Conservation (phyloP, 805 yeast species). For the Maudiozyma barnettii region DNA sequence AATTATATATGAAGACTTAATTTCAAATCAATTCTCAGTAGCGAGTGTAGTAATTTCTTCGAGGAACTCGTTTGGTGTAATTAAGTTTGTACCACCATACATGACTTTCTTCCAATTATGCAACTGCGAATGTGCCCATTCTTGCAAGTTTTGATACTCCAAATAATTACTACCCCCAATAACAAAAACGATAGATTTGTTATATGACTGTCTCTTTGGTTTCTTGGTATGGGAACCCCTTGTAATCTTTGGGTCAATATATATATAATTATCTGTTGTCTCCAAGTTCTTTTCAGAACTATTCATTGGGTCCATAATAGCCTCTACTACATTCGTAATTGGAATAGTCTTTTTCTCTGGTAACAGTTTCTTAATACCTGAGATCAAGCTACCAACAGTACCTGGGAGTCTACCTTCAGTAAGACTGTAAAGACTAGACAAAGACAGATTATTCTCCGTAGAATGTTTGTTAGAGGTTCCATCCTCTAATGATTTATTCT, state of each 20-base stretch:
- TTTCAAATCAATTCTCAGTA: slow-evolving; percentile 2
- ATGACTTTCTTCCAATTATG: slow-evolving; percentile 48
- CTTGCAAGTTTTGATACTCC: slow-evolving; percentile 90
- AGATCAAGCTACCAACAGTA: slow-evolving; percentile 81
- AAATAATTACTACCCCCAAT: slow-evolving; percentile 95
- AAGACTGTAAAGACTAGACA: slow-evolving; percentile 71
- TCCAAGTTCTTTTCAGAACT: slow-evolving; percentile 55
- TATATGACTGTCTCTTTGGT: slow-evolving; percentile 74
- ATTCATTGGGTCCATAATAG: slow-evolving; percentile 74
- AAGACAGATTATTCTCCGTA: slow-evolving; percentile 11
- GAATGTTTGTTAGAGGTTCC: slow-evolving; percentile 23
- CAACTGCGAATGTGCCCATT: slow-evolving; percentile 52
- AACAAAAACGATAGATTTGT: slow-evolving; percentile 78
- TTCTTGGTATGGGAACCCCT: slow-evolving; percentile 86
- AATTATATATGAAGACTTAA: too few relatives aligned
- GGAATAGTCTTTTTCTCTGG: slow-evolving; percentile 88
- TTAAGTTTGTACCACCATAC: slow-evolving; percentile 78
- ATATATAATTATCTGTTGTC: slow-evolving; percentile 81
- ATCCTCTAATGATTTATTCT: slow-evolving; percentile 26
- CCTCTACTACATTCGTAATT: slow-evolving; percentile 81
- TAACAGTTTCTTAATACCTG: slow-evolving; percentile 76
- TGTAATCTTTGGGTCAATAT: slow-evolving; percentile 76
- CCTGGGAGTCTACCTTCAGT: slow-evolving; percentile 76
- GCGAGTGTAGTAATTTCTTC: slow-evolving; percentile 54
- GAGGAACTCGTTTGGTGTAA: slow-evolving; percentile 61